These are phyloP conservation scores for Yamadazyma olivae DNA, from an alignment of 805 yeast genomes.

Conservation along the genomic window DNA sequence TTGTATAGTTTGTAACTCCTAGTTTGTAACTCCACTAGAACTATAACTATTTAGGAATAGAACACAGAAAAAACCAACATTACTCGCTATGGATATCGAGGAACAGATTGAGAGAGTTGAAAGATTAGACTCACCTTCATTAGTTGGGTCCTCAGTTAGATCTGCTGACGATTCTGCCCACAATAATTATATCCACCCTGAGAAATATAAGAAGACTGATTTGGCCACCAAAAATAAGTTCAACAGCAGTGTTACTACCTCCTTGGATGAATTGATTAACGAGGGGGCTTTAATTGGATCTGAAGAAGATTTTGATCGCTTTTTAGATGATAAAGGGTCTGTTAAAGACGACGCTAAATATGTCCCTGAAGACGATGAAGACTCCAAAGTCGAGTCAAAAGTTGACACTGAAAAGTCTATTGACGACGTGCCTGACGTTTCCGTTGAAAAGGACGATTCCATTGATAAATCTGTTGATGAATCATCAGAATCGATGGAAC, in stretches of 20 bases:
- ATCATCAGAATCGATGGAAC: background rate
- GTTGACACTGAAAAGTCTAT: background rate
- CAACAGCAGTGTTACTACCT: slow-evolving; percentile 40
- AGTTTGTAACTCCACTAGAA: no score
- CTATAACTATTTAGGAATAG: no score
- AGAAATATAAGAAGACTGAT: slow-evolving; percentile 29
- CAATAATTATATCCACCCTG: slow-evolving; percentile 45
- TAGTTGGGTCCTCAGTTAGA: slow-evolving; percentile 51
- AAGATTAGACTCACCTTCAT: slow-evolving; percentile 45
- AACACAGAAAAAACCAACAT: no score
- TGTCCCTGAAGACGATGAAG: slow-evolving; percentile 7
- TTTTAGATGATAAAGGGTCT: slow-evolving; percentile 53
- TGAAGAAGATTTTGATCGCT: slow-evolving; percentile 51
- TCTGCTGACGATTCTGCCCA: slow-evolving; percentile 46
- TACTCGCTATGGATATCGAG: slow-evolving; percentile 57
- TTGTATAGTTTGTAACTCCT: no score
- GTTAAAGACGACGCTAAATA: slow-evolving; percentile 46
- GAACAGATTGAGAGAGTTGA: slow-evolving; percentile 53
- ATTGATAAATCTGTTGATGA: no score
- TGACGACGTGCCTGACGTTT: background rate
- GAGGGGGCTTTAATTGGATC: slow-evolving; percentile 46
- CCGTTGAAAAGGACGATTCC: background rate
- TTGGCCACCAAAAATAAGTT: slow-evolving; percentile 11
- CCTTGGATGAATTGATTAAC: slow-evolving; percentile 48
- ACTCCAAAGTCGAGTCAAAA: background rate